Evolutionary conservation across 306 rosid genomes (phyloP), one percentile per base, ranked within the genome.

Genomic region (Amphicarpaea edgeworthii): DNA sequence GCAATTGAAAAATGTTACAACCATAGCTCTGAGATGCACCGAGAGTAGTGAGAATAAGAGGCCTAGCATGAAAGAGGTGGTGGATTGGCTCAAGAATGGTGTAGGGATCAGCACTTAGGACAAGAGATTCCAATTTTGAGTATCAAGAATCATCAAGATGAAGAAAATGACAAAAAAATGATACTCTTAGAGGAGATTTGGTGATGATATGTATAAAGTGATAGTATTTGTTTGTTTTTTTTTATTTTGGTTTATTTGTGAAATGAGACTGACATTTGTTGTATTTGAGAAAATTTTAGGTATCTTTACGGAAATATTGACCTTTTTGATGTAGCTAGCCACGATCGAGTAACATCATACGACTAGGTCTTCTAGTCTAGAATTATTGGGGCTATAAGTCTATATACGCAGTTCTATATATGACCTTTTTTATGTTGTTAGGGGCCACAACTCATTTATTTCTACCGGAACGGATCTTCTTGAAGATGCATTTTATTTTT

Each of bases 1-100:
- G 1, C 87, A 88, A 14, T 38, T 90, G 68, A 88, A 82, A 79
- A 83, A 66, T 0, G 68, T 81, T 20, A 81, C 84, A 20, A 67
- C 61, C 26, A 12, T 93, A 32, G 96, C 92, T 0, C 55, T 87
- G 70, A 87, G 71, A 76, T 93, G 96, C 75, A 88, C 89, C 0
- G 86, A 87, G 80, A 62, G 49, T 12, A 82, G 43, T 59, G 86
- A 90, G 0, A 89, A 88, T 49, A 86, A 64, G 72, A 55, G 89
- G 53, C 96, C 97, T 0, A 84, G 76, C 53, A 90, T 93, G 93
- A 63, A 9, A 9, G 83, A 87, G 42, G 91, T 93, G 32, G 91
- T 80, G 64, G 85, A 80, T 17, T 87, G 86, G 93, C 91, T 93
- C 4, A 88, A 84, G 42, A 32, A 28, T 24, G 81, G 63, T 12